Conservation (phyloP, 1,284 basidiomycete genomes). For the Sanguinoderma infundibulare region DNA sequence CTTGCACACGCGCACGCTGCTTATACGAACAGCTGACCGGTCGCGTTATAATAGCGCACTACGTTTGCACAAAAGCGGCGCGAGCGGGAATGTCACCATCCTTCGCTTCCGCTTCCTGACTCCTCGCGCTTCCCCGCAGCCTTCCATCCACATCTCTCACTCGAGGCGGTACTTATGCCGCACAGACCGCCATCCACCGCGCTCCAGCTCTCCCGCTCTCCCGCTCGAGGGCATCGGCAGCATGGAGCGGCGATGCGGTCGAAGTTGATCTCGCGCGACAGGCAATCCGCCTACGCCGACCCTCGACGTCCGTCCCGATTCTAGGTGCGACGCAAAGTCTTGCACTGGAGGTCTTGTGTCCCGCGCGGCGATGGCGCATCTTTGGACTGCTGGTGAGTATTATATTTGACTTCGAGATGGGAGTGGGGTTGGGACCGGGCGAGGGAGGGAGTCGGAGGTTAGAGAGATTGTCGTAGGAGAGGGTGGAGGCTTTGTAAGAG, state of each 20-base stretch:
- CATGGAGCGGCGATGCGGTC: not conserved
- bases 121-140: not conserved
- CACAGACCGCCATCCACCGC: not conserved
- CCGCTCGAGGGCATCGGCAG: not conserved
- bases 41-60: not conserved
- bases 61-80: not conserved
- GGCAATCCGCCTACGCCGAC: slow-evolving; percentile 1
- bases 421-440: not conserved
- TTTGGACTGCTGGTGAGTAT: not conserved
- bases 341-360: slow-evolving; percentile 22
- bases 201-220: slow-evolving; percentile 16
- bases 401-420: not conserved
- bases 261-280: not conserved
- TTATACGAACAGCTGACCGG: not conserved
- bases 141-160: not conserved
- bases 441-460: not conserved
- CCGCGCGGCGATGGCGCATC: slow-evolving; percentile 26
- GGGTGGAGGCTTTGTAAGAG: not conserved
- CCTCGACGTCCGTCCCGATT: too few species aligned
- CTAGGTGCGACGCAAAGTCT: slow-evolving; percentile 18
- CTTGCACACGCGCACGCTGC: not conserved
- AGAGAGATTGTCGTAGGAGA: not conserved
- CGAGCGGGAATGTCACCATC: not conserved
- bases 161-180: not conserved
- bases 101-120: not conserved